These are phyloP conservation scores for Cyclotella kingstonii DNA, from an alignment of 108 stramenopile species.

Conservation along the genomic window DNA sequence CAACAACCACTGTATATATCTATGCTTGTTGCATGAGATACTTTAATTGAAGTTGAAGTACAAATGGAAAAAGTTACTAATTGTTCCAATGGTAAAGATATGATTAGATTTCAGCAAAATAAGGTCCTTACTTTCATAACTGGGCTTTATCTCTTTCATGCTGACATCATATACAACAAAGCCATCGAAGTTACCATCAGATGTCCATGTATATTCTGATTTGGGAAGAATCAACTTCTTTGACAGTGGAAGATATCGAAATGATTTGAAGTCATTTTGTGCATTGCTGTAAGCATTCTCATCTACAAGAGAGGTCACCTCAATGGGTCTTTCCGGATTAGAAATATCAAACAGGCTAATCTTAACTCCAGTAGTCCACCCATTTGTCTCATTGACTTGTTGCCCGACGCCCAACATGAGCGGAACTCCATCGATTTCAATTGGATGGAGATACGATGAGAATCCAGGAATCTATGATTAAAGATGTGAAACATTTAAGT, in stretches of 20 bases:
- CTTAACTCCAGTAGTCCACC: constrained; percentile 27
- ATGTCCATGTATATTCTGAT: constrained; percentile 27
- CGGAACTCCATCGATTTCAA: constrained; percentile 26
- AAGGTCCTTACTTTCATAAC: constrained; percentile 23
- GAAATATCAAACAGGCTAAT: constrained; percentile 43
- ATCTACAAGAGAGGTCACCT: constrained; percentile 29
- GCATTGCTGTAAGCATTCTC: constrained; percentile 35
- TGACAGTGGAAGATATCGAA: constrained; percentile 35
- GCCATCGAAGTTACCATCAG: constrained; percentile 43
- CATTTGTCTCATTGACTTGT: constrained; percentile 24
- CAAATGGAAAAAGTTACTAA: neutral
- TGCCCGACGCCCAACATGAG: constrained; percentile 44
- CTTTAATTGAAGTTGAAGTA: constrained; percentile 1
- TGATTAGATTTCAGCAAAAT: neutral
- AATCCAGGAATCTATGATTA: constrained; percentile 37
- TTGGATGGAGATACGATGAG: constrained; percentile 40
- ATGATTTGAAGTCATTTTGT: constrained; percentile 34
- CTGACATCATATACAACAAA: constrained; percentile 44
- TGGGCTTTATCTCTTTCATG: constrained; percentile 17
- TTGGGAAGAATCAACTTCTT: constrained; percentile 46
- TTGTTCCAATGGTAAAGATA: neutral
- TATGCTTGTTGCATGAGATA: constrained; percentile 32
- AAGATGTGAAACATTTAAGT: no score
- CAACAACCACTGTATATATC: constrained; percentile 38
- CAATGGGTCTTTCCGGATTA: constrained; percentile 27